These are phyloP conservation scores for Ophiostoma tasmaniense DNA, from an alignment of 2,329 filamentous ascomycete genomes.

Conservation along the genomic window DNA sequence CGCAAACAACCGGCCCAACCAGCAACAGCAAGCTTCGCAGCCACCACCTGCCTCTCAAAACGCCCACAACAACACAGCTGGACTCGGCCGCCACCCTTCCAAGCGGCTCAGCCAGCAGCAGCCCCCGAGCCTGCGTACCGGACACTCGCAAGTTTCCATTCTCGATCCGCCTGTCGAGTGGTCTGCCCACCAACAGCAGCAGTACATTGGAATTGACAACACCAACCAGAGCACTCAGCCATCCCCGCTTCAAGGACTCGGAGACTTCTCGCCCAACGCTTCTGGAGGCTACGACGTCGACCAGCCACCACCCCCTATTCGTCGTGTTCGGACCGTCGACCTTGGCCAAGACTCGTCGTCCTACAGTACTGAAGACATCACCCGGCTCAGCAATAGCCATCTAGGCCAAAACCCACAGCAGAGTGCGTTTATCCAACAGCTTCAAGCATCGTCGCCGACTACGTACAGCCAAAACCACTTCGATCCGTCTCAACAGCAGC, in stretches of 20 bases:
- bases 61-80: constrained; percentile 41
- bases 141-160: constrained; percentile 33
- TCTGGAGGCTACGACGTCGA: constrained; percentile 32
- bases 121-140: constrained; percentile 36
- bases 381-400: constrained; percentile 32
- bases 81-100: constrained; percentile 46
- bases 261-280: constrained; percentile 26
- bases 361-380: constrained; percentile 37
- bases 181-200: constrained; percentile 22
- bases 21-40: constrained; percentile 3
- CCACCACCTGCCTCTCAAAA: constrained; percentile 23
- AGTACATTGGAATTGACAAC: background rate
- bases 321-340: constrained; percentile 35
- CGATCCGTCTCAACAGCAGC: constrained; percentile 28
- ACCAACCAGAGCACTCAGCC: constrained; percentile 26
- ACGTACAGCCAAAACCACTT: constrained; percentile 30
- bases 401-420: constrained; percentile 5
- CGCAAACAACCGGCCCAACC: background rate
- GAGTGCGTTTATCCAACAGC: constrained; percentile 25
- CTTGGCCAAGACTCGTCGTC: constrained; percentile 32
- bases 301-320: constrained; percentile 34
- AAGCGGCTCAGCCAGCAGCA: constrained; percentile 46
- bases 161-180: constrained; percentile 29
- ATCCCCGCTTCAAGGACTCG: constrained; percentile 39
- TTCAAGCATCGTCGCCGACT: constrained; percentile 31